Conservation (phyloP, 345 rosid genomes). For the Cardiospermum halicacabum region DNA sequence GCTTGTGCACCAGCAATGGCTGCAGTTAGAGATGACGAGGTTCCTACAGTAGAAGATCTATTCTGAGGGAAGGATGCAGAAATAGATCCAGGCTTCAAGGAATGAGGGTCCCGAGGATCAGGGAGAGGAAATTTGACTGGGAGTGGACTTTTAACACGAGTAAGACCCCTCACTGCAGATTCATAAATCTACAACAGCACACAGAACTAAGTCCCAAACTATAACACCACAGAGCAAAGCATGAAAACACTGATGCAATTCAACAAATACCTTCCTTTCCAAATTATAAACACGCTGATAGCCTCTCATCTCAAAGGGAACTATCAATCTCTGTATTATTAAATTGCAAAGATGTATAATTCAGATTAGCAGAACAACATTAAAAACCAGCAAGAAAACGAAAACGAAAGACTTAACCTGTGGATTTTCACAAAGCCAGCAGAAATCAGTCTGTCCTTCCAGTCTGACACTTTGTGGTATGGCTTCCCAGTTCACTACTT, state of each 20-base stretch:
- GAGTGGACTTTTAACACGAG: slow-evolving; percentile 41
- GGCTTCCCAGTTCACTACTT: slow-evolving; percentile 50
- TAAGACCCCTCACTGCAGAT: slow-evolving; percentile 79
- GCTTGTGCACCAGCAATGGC: slow-evolving; percentile 88
- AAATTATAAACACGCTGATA: slow-evolving; percentile 82
- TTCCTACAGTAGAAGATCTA: slow-evolving; percentile 30
- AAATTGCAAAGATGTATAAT: neutral
- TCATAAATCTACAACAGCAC: slow-evolving; percentile 45
- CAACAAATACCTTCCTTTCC: slow-evolving; percentile 69
- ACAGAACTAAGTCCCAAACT: neutral
- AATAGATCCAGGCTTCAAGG: slow-evolving; percentile 76
- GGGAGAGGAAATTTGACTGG: slow-evolving; percentile 72
- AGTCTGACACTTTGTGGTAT: slow-evolving; percentile 71
- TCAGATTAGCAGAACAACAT: slow-evolving; percentile 1
- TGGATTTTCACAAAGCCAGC: slow-evolving; percentile 94
- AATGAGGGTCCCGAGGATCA: slow-evolving; percentile 57
- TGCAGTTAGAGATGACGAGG: slow-evolving; percentile 49
- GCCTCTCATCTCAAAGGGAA: slow-evolving; percentile 98
- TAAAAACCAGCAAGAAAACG: neutral
- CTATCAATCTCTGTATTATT: slow-evolving; percentile 52
- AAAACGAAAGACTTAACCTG: slow-evolving; percentile 40
- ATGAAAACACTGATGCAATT: neutral
- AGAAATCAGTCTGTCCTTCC: slow-evolving; percentile 79
- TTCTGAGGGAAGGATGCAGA: slow-evolving; percentile 17
- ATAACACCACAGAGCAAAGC: neutral